Percentiles rank a stretch among this genome's conserved stretches.
These are phyloP conservation scores for Schwanniomyces sp. DNA, from an alignment of 805 yeast genomes.

Conservation along the genomic window DNA sequence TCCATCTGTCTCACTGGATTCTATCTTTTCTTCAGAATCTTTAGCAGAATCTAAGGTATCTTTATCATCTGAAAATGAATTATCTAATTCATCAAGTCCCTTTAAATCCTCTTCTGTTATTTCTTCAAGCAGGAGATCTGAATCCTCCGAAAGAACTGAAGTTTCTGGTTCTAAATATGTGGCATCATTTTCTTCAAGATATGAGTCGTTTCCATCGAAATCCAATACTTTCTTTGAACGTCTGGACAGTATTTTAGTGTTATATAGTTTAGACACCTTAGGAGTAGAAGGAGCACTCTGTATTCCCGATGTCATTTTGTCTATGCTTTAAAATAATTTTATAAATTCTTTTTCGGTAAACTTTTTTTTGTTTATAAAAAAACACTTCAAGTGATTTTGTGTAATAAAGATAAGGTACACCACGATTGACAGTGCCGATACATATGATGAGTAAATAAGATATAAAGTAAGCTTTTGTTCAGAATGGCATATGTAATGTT, in stretches of 20 bases:
- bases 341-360: background rate
- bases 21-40: background rate
- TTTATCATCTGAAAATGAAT: background rate
- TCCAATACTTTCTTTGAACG: conserved; percentile 3
- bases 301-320: background rate
- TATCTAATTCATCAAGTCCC: conserved; percentile 6
- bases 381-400: background rate
- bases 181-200: conserved; percentile 39
- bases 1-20: background rate
- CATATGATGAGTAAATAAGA: background rate
- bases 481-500: too few relatives aligned
- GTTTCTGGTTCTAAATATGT: conserved; percentile 31
- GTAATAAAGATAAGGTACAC: background rate
- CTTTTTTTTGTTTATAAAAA: background rate
- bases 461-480: too few relatives aligned
- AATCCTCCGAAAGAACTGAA: conserved; percentile 14
- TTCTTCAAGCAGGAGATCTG: conserved; percentile 14
- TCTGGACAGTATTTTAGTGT: background rate
- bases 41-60: conserved; percentile 5
- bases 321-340: background rate
- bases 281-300: conserved; percentile 7
- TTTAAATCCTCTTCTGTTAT: conserved; percentile 8
- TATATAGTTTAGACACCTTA: background rate
- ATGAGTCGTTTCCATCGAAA: conserved; percentile 25
- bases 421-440: background rate